Conservation (phyloP, 352 stramenopile species). For the Globisporangium lucens region DNA sequence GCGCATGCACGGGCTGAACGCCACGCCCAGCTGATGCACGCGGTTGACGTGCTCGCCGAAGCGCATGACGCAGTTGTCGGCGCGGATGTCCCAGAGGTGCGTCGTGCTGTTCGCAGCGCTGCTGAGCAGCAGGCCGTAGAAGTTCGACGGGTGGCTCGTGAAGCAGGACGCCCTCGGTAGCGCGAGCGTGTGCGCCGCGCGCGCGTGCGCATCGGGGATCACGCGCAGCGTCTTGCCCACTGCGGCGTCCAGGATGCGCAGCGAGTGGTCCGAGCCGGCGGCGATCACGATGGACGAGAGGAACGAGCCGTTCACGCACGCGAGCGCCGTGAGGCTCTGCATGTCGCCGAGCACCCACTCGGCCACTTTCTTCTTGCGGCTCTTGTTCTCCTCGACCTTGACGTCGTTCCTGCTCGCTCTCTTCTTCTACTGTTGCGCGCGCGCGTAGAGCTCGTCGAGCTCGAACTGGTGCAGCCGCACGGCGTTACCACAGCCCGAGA, state of each 20-base stretch:
- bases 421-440: conserved; percentile 27
- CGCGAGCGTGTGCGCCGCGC: conserved; percentile 60
- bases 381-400: conserved; percentile 50
- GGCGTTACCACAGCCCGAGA: conserved; percentile 61
- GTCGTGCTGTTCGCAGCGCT: conserved; percentile 64
- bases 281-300: conserved; percentile 74
- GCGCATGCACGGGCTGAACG: conserved; percentile 89
- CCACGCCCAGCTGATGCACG: conserved; percentile 62
- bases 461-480: conserved; percentile 74
- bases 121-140: conserved; percentile 84
- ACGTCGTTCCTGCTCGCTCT: conserved; percentile 39
- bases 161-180: conserved; percentile 67
- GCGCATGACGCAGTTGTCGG: conserved; percentile 82
- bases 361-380: conserved; percentile 60
- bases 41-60: conserved; percentile 85
- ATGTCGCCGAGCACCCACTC: conserved; percentile 62
- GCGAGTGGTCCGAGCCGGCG: conserved; percentile 69
- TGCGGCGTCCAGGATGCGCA: conserved; percentile 74
- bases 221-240: conserved; percentile 49
- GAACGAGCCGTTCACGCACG: conserved; percentile 79
- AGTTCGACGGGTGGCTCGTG: conserved; percentile 64
- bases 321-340: conserved; percentile 62
- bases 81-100: conserved; percentile 85
- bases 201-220: conserved; percentile 59
- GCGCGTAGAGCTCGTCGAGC: conserved; percentile 55